Conservation (phyloP, 2,329 filamentous ascomycete species). For the Neoarthrinium moseri region DNA sequence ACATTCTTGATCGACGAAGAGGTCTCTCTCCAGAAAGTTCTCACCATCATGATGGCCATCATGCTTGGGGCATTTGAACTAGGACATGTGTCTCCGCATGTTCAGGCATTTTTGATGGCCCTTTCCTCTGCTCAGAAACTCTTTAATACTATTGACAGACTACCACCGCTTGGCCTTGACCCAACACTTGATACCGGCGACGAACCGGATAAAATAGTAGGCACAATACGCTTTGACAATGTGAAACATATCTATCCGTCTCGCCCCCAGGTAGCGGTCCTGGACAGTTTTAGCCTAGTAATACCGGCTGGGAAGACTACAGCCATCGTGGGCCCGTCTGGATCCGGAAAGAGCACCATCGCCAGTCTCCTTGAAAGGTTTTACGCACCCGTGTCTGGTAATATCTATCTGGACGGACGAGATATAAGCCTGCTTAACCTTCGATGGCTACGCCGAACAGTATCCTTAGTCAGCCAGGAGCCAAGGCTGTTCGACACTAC, state of each 20-base stretch:
- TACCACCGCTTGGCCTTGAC: constrained; percentile 36
- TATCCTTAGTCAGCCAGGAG: constrained; percentile 86
- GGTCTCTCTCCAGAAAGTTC: constrained; percentile 16
- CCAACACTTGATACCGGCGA: constrained; percentile 32
- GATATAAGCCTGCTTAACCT: constrained; percentile 79
- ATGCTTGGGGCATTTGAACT: constrained; percentile 42
- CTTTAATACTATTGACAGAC: constrained; percentile 35
- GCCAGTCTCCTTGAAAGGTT: constrained; percentile 57
- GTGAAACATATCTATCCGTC: constrained; percentile 45
- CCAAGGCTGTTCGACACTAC: constrained; percentile 83
- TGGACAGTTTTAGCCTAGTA: constrained; percentile 38
- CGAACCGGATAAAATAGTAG: constrained; percentile 25
- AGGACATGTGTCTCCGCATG: constrained; percentile 42
- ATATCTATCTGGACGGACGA: constrained; percentile 76
- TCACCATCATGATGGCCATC: constrained; percentile 72
- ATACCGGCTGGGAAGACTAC: constrained; percentile 45
- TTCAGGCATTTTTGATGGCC: constrained; percentile 37
- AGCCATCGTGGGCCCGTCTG: constrained; percentile 28
- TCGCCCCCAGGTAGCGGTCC: constrained; percentile 38
- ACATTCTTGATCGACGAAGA: constrained; percentile 9
- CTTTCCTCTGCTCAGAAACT: constrained; percentile 34
- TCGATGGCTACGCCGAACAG: constrained; percentile 83
- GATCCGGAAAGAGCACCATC: constrained; percentile 28
- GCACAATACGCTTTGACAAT: constrained; percentile 35
- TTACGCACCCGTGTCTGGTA: constrained; percentile 78